Percentiles rank a stretch among this genome's conserved stretches.
phyloP scores from a whole-genome alignment of 2,329 filamentous ascomycete species.

The Raffaelea albimanens region DNA sequence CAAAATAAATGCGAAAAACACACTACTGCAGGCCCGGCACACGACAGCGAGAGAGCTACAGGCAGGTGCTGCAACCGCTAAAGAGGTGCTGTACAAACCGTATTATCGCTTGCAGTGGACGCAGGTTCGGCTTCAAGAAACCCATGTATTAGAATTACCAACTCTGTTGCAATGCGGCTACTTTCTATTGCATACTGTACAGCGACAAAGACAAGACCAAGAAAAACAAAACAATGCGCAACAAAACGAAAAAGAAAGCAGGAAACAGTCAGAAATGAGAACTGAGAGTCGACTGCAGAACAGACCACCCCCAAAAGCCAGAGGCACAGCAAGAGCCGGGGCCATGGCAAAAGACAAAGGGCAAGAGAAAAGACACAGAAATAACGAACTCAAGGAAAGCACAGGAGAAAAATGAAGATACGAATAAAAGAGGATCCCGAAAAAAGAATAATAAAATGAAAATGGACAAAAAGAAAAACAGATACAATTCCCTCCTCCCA shows the following conservation, averaged over 20 bases:
- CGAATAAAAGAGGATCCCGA: not conserved
- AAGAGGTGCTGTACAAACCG: not conserved
- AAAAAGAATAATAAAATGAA: not conserved
- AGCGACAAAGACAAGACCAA: constrained; percentile 1
- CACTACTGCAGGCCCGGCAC: not conserved
- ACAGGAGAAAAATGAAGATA: not conserved
- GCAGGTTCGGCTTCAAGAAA: no score
- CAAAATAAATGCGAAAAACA: constrained; percentile 7
- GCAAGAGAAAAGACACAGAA: not conserved
- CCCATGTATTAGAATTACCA: not conserved
- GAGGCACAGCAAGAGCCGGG: not conserved
- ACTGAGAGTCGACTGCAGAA: constrained; percentile 4
- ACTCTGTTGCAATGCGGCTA: not conserved
- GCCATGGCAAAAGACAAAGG: not conserved
- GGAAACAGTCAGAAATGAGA: not conserved
- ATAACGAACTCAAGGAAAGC: not conserved
- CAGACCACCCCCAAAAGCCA: not conserved
- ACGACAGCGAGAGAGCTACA: not conserved
- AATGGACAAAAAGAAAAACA: not conserved
- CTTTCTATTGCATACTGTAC: constrained; percentile 8
- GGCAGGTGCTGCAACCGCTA: not conserved
- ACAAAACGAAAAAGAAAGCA: constrained; percentile 4
- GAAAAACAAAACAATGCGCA: not conserved
- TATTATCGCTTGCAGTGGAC: no score
- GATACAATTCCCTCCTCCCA: not conserved